These are phyloP conservation scores for Candida bentonensis DNA, from an alignment of 805 yeast genomes.

Conservation along the genomic window DNA sequence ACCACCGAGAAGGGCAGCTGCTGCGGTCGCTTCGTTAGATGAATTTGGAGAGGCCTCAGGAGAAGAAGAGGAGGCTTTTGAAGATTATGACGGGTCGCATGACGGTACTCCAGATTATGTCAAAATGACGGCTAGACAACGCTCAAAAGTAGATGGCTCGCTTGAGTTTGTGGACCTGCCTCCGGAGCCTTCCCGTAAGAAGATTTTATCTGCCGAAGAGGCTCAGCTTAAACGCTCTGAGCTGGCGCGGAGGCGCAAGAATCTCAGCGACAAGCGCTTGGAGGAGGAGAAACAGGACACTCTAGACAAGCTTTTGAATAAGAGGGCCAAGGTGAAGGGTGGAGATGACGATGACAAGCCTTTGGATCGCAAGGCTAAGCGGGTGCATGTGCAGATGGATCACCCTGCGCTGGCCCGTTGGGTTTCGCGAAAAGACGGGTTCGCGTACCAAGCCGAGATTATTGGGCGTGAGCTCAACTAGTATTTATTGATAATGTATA, in stretches of 20 bases:
- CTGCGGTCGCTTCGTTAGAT: not conserved
- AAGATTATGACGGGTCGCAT: not conserved
- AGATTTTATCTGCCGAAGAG: constrained; percentile 69
- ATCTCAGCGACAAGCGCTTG: constrained; percentile 62
- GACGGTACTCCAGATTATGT: not conserved
- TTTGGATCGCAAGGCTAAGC: not conserved
- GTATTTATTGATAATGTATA: too few species aligned
- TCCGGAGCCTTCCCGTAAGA: constrained; percentile 20
- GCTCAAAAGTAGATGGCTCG: not conserved
- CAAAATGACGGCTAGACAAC: not conserved
- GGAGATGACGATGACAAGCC: not conserved
- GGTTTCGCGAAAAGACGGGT: not conserved
- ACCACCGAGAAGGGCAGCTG: not conserved
- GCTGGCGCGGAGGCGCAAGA: constrained; percentile 75
- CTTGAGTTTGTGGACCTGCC: constrained; percentile 1
- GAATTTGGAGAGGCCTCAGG: not conserved
- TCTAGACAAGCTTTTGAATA: constrained; percentile 66
- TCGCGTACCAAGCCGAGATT: not conserved
- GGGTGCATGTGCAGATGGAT: not conserved
- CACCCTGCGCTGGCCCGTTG: not conserved
- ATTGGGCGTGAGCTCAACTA: not conserved
- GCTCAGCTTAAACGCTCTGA: constrained; percentile 71
- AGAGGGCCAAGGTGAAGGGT: constrained; percentile 48
- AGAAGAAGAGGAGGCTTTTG: not conserved
- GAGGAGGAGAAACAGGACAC: constrained; percentile 94